Base-by-base conservation (phyloP, 441 rosid species). In the Pelargonium citronellum region DNA sequence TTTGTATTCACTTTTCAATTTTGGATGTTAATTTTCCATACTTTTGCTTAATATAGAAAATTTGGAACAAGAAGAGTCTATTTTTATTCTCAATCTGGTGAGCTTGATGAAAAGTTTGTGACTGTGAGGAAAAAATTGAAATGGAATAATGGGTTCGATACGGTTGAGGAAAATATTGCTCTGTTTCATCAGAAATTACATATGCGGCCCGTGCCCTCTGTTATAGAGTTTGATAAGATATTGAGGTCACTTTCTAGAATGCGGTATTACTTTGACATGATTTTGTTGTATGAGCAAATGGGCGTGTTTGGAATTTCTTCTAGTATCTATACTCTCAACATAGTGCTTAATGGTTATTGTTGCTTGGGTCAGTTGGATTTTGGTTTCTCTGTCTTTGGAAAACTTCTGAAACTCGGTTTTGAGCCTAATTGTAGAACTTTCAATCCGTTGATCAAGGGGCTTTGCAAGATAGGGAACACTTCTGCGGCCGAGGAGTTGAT, bases 331-430 rank as follows among this genome's bases (percentile, higher is more conserved):
- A 24, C 66, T 19, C 43, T 69, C 17, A 74, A 74, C 65, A 22
- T 67, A 53, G 60, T 73, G 27, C 20, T 73, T 4, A 73, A 66
- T 46, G 39, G 75, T 22, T 58, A 66, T 11, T 73, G 70, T 22
- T 66, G 13, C 57, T 73, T 13, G 67, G 71, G 9, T 67, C 67
- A 5, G 37, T 30, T 30, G 37, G 37, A 30, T 30, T 30, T 30
- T 30, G 37, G 37, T 30, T 30, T 30, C 22, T 67, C 74, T 4
- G 69, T 71, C 1, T 41, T 71, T 10, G 69, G 64, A 1, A 71
- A 51, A 4, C 34, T 71, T 7, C 24, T 67, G 11, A 68, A 68
- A 43, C 71, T 73, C 7, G 68, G 71, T 37, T 20, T 39, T 44
- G 22, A 73, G 10, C 75, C 71, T 2, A 16, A 67, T 60, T 7